phyloP scores from a whole-genome alignment of 805 yeast species.

The Metschnikowia kofuensis region DNA sequence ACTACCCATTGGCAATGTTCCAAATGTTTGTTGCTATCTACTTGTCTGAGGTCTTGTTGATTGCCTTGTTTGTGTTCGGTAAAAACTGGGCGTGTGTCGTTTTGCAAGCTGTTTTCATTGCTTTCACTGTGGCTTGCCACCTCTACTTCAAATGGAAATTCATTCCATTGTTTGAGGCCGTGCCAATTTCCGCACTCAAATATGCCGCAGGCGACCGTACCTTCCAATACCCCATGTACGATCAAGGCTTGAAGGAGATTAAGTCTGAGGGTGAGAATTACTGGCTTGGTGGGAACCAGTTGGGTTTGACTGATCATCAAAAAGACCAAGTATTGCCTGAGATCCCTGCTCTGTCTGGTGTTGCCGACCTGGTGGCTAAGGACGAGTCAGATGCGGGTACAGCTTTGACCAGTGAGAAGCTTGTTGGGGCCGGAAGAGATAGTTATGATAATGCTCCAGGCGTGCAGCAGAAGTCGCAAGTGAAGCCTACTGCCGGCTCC shows the following conservation, averaged over 20 bases:
- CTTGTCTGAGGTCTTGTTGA: constrained; percentile 64
- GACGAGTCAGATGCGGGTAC: constrained; percentile 15
- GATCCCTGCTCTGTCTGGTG: neutral
- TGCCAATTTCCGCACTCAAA: constrained; percentile 64
- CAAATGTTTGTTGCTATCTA: constrained; percentile 71
- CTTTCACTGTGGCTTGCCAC: constrained; percentile 58
- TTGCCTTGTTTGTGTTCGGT: constrained; percentile 71
- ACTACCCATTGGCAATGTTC: constrained; percentile 69
- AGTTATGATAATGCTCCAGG: neutral
- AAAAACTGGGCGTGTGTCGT: constrained; percentile 79
- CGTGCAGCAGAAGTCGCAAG: constrained; percentile 4
- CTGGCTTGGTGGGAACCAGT: constrained; percentile 44
- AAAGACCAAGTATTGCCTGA: constrained; percentile 16
- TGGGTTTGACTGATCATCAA: constrained; percentile 26
- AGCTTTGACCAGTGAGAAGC: constrained; percentile 11
- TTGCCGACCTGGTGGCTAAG: neutral
- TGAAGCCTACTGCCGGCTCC: constrained; percentile 5
- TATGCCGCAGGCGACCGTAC: constrained; percentile 44
- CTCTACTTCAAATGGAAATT: constrained; percentile 56
- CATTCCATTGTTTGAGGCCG: constrained; percentile 61
- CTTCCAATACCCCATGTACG: constrained; percentile 55
- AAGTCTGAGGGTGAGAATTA: constrained; percentile 48
- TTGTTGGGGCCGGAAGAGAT: neutral
- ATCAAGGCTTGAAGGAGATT: constrained; percentile 63
- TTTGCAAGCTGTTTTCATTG: constrained; percentile 59